Evolutionary conservation across 2,329 filamentous ascomycete genomes (phyloP).

Genomic region (Huntiella moniliformis): DNA sequence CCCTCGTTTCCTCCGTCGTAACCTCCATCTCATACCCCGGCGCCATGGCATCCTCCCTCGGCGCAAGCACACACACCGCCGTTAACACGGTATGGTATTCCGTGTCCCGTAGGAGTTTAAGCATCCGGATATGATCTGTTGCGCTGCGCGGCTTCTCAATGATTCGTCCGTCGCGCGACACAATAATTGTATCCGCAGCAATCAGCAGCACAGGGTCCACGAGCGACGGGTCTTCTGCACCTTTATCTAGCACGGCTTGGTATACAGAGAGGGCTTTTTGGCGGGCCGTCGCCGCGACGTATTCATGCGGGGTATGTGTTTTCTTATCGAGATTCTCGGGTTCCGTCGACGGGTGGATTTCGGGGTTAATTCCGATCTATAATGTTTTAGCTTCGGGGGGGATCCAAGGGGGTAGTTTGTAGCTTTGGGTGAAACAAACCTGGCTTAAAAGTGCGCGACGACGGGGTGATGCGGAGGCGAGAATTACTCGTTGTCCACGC

Average conservation of each 20-base stretch:
- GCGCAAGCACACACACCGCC: constrained; percentile 65
- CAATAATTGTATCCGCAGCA: constrained; percentile 79
- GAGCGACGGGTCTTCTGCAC: constrained; percentile 20
- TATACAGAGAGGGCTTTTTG: constrained; percentile 67
- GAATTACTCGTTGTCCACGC: constrained; percentile 61
- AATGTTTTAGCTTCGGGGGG: not conserved
- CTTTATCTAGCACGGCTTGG: constrained; percentile 24
- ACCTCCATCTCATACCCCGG: constrained; percentile 73
- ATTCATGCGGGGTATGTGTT: constrained; percentile 61
- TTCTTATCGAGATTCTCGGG: constrained; percentile 73
- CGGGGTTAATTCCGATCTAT: constrained; percentile 69
- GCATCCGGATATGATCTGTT: constrained; percentile 65
- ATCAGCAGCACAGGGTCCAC: constrained; percentile 69
- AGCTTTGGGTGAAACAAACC: constrained; percentile 24
- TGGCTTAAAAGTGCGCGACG: constrained; percentile 63
- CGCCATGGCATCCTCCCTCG: constrained; percentile 57
- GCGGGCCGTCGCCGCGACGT: constrained; percentile 71
- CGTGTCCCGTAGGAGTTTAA: constrained; percentile 63
- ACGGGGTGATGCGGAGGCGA: constrained; percentile 77
- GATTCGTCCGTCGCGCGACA: constrained; percentile 54
- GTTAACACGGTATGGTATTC: constrained; percentile 69
- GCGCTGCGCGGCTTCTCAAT: constrained; percentile 80
- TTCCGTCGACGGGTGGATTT: constrained; percentile 65
- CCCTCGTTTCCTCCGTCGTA: constrained; percentile 75
- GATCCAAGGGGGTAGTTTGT: not conserved